These are phyloP conservation scores for Dactylis glomerata DNA, from an alignment of 176 grass and related monocot species.

Conservation along the genomic window DNA sequence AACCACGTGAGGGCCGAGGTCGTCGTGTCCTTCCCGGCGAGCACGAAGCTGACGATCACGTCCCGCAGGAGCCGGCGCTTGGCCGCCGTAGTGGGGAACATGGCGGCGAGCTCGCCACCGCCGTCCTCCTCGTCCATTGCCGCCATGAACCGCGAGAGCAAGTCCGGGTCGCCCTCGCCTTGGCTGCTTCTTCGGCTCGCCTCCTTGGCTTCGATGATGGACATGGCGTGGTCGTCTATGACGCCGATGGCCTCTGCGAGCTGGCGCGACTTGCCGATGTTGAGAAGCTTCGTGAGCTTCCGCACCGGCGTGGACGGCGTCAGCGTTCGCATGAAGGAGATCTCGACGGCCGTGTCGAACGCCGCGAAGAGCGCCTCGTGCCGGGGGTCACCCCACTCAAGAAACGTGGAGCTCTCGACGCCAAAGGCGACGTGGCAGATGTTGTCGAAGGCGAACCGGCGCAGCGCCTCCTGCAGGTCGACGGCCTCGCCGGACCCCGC, in stretches of 20 bases:
- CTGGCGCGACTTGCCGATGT: conserved; percentile 50
- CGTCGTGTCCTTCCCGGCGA: conserved; percentile 71
- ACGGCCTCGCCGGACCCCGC: conserved; percentile 18
- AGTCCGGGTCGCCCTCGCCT: conserved; percentile 27
- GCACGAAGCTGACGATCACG: conserved; percentile 65
- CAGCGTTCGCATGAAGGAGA: conserved; percentile 46
- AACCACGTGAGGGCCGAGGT: conserved; percentile 66
- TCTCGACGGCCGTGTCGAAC: conserved; percentile 55
- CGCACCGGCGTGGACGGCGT: conserved; percentile 36
- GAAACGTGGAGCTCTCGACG: conserved; percentile 22
- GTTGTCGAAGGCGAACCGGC: conserved; percentile 58
- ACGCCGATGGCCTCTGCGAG: conserved; percentile 46
- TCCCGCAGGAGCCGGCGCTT: conserved; percentile 60
- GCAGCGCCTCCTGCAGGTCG: conserved; percentile 62
- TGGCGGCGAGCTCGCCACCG: conserved; percentile 37
- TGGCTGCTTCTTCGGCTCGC: not conserved
- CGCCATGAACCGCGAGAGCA: conserved; percentile 69
- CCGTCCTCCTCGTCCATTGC: conserved; percentile 55
- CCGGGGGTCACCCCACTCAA: not conserved
- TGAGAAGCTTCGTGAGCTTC: conserved; percentile 32
- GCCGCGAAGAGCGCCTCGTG: conserved; percentile 43
- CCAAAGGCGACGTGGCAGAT: conserved; percentile 73
- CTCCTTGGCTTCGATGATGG: conserved; percentile 46
- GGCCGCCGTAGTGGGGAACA: conserved; percentile 35
- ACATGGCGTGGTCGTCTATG: conserved; percentile 45